Percentiles rank a stretch among this genome's conserved stretches.
Conservation (phyloP, 352 stramenopile species). For the Globisporangium alternatum region DNA sequence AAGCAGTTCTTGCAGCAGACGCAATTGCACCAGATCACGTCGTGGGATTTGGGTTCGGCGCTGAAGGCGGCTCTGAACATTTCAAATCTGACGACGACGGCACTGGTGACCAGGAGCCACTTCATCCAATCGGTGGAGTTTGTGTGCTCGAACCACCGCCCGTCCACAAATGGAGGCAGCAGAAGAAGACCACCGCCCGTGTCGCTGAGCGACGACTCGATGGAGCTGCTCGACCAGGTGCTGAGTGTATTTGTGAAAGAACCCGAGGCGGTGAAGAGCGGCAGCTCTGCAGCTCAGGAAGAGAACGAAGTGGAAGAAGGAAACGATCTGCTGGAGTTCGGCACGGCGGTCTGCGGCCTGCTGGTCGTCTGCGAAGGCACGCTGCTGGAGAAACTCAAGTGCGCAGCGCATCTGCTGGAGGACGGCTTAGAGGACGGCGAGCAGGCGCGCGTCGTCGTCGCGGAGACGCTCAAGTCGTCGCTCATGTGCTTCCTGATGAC, state of each 20-base stretch:
- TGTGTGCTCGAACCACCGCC: conserved; percentile 27
- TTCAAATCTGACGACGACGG: conserved; percentile 15
- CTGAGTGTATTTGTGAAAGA: conserved; percentile 66
- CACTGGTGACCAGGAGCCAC: conserved; percentile 39
- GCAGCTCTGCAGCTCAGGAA: conserved; percentile 13
- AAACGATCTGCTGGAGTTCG: conserved; percentile 52
- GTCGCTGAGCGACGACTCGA: conserved; percentile 53
- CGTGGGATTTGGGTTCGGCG: conserved; percentile 32
- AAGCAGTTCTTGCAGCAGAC: conserved; percentile 69
- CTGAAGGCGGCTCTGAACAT: conserved; percentile 31
- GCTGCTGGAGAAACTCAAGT: conserved; percentile 56
- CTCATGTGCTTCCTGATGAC: conserved; percentile 80
- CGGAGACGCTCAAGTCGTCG: conserved; percentile 59
- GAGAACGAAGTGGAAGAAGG: conserved; percentile 48
- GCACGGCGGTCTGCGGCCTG: conserved; percentile 53
- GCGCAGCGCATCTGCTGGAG: conserved; percentile 35
- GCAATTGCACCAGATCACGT: conserved; percentile 45
- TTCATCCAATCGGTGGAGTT: conserved; percentile 56
- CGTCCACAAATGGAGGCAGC: conserved; percentile 7
- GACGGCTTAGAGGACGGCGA: conserved; percentile 31
- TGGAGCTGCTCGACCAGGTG: conserved; percentile 61
- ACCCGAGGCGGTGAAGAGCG: conserved; percentile 24
- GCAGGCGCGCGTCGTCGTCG: conserved; percentile 27
- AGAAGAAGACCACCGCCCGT: conserved; percentile 14
- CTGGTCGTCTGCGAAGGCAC: conserved; percentile 67